Evolutionary conservation across 2,329 filamentous ascomycete genomes (phyloP).

Genomic region (Grosmannia clavigera): DNA sequence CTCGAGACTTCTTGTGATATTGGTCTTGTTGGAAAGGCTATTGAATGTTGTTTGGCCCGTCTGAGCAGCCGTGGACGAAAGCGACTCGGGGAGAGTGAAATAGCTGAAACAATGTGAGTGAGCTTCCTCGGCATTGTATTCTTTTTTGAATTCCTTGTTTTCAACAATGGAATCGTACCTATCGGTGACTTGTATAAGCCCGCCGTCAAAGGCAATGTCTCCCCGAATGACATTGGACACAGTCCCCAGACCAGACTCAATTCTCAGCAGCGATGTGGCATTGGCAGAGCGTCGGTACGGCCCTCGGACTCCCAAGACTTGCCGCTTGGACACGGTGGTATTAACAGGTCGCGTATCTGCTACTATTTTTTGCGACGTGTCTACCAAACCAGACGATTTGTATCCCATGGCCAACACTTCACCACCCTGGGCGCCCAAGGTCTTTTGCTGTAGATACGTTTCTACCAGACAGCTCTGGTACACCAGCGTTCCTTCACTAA

Average conservation of each 20-base stretch:
- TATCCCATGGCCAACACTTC: not conserved
- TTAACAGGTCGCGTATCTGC: conserved; percentile 9
- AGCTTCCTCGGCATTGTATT: not conserved
- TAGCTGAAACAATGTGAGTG: conserved; percentile 5
- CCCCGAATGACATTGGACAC: conserved; percentile 15
- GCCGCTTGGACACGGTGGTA: conserved; percentile 3
- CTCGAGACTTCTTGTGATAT: conserved; percentile 10
- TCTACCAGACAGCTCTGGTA: not conserved
- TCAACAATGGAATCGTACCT: conserved; percentile 6
- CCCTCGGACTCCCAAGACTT: not conserved
- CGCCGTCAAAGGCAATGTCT: conserved; percentile 15
- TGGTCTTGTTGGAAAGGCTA: conserved; percentile 7
- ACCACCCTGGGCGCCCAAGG: not conserved
- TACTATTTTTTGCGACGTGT: not conserved
- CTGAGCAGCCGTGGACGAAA: conserved; percentile 8
- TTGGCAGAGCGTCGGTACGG: not conserved
- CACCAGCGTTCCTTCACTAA: not conserved
- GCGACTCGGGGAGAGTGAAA: conserved; percentile 10
- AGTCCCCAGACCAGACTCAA: conserved; percentile 15
- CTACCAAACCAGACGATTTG: not conserved
- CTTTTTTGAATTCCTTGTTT: not conserved
- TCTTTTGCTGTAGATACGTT: not conserved
- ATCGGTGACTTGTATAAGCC: conserved; percentile 16
- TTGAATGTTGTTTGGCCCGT: conserved; percentile 12
- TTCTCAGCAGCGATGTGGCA: conserved; percentile 5